Conservation (phyloP, 345 rosid genomes). For the Corchorus capsularis region DNA sequence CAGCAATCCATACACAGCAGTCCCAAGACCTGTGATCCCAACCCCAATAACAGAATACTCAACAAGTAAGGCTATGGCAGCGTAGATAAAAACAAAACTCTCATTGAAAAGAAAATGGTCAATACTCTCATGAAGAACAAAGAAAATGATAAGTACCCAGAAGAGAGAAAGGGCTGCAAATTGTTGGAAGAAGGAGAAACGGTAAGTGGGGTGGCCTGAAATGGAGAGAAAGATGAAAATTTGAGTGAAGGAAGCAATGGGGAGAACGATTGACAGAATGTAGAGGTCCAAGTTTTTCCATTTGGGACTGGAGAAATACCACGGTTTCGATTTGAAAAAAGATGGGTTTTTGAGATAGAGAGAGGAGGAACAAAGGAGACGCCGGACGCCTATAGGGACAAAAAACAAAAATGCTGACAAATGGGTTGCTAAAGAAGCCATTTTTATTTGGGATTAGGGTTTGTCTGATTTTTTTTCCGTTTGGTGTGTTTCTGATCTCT, state of each 20-base stretch:
- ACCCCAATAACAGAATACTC: conserved; percentile 44
- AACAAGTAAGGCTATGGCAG: conserved; percentile 44
- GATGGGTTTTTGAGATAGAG: conserved; percentile 56
- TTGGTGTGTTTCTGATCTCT: neutral
- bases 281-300: conserved; percentile 55
- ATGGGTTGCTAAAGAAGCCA: conserved; percentile 54
- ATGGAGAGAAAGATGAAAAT: conserved; percentile 49
- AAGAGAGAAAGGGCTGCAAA: conserved; percentile 40
- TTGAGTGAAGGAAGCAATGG: conserved; percentile 50
- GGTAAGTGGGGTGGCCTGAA: conserved; percentile 46
- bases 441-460: neutral
- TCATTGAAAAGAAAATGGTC: conserved; percentile 34
- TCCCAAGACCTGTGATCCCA: conserved; percentile 42
- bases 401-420: conserved; percentile 46
- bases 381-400: conserved; percentile 52
- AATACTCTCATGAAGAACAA: conserved; percentile 34
- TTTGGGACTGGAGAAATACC: conserved; percentile 50
- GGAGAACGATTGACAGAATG: conserved; percentile 51
- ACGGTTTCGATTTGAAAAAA: conserved; percentile 48
- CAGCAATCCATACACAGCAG: conserved; percentile 36
- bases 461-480: neutral
- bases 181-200: conserved; percentile 51
- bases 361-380: conserved; percentile 55
- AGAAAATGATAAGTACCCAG: conserved; percentile 45
- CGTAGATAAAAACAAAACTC: conserved; percentile 31